Base-by-base conservation (phyloP, 2,329 filamentous ascomycete species). In the Epichloe scottii region DNA sequence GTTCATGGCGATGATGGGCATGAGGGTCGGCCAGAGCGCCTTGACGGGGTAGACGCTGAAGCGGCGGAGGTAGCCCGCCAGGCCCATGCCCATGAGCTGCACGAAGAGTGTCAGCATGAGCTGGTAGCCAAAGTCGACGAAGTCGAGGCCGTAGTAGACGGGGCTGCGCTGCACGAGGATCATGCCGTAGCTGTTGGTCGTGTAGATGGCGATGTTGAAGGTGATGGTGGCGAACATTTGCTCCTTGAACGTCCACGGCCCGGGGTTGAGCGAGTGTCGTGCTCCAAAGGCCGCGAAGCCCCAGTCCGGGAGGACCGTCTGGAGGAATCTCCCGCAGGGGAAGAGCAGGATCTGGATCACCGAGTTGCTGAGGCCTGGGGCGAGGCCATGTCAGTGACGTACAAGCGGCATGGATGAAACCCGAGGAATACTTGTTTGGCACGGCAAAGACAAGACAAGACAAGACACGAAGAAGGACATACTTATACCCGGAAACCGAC, bases 191-290 rank as follows among this genome's bases (percentile, higher is more conserved):
- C 71, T 74, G 58, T 75, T 75, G 1, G 72, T 71, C 10, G 65
- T 66, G 65, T 66, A 66, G 55, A 66, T 72, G 33, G 68, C 68
- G 4, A 73, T 72, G 60, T 81, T 79, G 47, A 78, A 75, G 69
- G 77, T 78, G 55, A 79, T 75, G 3, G 74, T 74, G 37, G 79
- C 74, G n/a, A 81, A 62, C 68, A 78, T 76, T 57, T 81, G 78
- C 60, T 81, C 78, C 58, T 81, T 81, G 57, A 72, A 73, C 47
- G 72, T 76, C 60, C 80, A 81, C 0, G 69, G 70, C 0, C 76
- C 75, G 0, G 77, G 75, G 54, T 79, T 79, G 14, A 78, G 63
- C 8, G 66, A 68, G 53, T 73, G 66, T 10, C 66, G 63, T 1
- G 62, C 54, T 0, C 72, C 72, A 48, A 64, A 64, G 5, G 75